phyloP scores from a whole-genome alignment of 2,329 filamentous ascomycete species.

The Stagonosporopsis cucurbitacearum region DNA sequence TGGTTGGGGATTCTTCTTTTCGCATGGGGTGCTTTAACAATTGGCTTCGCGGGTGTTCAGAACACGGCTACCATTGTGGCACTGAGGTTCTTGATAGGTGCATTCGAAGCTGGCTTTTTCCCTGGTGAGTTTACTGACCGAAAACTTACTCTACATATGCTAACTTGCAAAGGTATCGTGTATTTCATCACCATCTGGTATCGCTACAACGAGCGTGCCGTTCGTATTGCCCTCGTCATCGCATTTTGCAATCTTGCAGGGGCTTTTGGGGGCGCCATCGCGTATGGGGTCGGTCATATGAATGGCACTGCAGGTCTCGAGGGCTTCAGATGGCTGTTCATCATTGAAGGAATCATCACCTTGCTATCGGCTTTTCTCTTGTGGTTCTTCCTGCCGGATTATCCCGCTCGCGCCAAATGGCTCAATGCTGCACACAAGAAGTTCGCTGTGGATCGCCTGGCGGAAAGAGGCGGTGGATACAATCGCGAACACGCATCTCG shows the following conservation, averaged over 20 bases:
- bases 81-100: constrained; percentile 51
- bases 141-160: not conserved
- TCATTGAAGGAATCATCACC: constrained; percentile 34
- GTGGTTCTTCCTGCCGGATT: constrained; percentile 58
- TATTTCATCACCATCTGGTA: constrained; percentile 66
- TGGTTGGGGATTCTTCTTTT: constrained; percentile 54
- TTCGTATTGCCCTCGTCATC: constrained; percentile 65
- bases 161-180: constrained; percentile 33
- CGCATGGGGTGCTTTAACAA: constrained; percentile 53
- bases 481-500: constrained; percentile 45
- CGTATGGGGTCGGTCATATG: constrained; percentile 59
- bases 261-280: constrained; percentile 62
- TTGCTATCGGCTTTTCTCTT: constrained; percentile 39
- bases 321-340: constrained; percentile 42
- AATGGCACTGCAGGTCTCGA: constrained; percentile 42
- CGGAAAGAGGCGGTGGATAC: constrained; percentile 43
- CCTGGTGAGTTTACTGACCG: constrained; percentile 21
- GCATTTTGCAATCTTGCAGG: constrained; percentile 63
- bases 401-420: constrained; percentile 57
- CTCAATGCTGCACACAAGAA: constrained; percentile 52
- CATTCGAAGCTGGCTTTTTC: constrained; percentile 38
- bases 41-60: constrained; percentile 53
- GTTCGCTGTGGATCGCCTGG: constrained; percentile 48
- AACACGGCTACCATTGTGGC: constrained; percentile 52
- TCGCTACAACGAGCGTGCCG: constrained; percentile 61